Percentiles rank a stretch among this genome's conserved stretches.
These are phyloP conservation scores for Tricholoma terreum DNA, from an alignment of 768 basidiomycete species.

Conservation along the genomic window DNA sequence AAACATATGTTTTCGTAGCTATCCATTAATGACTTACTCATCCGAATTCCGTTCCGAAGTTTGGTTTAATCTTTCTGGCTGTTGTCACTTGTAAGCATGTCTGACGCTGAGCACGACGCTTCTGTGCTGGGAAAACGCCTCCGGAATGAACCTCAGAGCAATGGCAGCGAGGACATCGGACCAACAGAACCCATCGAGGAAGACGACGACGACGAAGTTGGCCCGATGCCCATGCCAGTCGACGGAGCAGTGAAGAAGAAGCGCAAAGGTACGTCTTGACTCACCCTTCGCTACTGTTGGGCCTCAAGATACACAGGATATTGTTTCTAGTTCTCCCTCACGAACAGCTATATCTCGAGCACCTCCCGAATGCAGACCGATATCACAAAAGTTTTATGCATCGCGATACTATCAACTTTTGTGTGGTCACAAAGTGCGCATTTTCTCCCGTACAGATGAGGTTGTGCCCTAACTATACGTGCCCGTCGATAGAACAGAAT, in stretches of 20 bases:
- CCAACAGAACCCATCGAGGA: constrained; percentile 33
- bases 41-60: constrained; percentile 15
- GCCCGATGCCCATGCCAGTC: constrained; percentile 82
- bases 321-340: constrained; percentile 76
- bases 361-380: constrained; percentile 87
- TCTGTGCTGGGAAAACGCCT: constrained; percentile 64
- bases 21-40: neutral
- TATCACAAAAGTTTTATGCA: constrained; percentile 99
- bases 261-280: constrained; percentile 63
- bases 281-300: constrained; percentile 16
- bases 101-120: constrained; percentile 45
- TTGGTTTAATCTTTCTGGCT: neutral
- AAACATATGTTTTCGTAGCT: neutral
- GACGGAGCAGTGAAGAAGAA: constrained; percentile 63
- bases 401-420: constrained; percentile 85
- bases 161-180: constrained; percentile 10
- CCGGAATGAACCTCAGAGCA: constrained; percentile 33
- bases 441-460: constrained; percentile 19
- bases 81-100: constrained; percentile 37
- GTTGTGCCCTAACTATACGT: neutral
- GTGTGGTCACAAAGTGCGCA: constrained; percentile 79
- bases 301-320: constrained; percentile 34
- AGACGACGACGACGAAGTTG: constrained; percentile 73
- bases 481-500: constrained; percentile 68
- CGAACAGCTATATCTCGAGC: constrained; percentile 89